Base-by-base conservation (phyloP, 305 asterid genomes). In the Solanum hybrid region DNA sequence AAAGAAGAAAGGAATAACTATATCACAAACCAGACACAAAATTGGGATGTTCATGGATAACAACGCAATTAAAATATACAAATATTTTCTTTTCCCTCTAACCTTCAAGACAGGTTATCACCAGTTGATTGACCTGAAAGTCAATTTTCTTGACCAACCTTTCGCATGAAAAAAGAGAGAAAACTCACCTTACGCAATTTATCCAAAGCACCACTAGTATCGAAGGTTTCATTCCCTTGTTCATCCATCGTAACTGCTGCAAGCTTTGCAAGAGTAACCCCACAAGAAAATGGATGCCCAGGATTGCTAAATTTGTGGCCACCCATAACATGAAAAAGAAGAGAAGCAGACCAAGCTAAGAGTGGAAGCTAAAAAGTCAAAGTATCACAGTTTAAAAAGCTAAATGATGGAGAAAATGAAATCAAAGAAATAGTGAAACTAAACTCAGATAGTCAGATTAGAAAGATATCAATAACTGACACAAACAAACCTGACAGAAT, bases 211-310 rank as follows among this genome's bases (percentile, higher is more conserved):
- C 99, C 99, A 91, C 99, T 97, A 51, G 99, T 96, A 93, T 97
- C 99, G 11, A 97, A 97, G 78, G 99, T 97, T 92, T 97, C 99
- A 94, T 97, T 97, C 83, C 99, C 99, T 90, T 96, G 96, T 94
- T 97, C 99, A 93, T 97, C 99, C 97, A 93, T 95, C 15, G 99
- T 97, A 80, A 97, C 98, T 89, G 99, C 99, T 90, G 99, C 99
- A 89, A 97, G 99, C 94, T 97, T 97, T 75, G 98, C 98, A 45
- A 97, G 97, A 91, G 99, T 97, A 92, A 97, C 89, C 79, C 99
- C 99, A 91, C 98, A 96, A 91, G 96, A 95, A 94, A 97, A 97
- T 34, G 99, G 99, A 91, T 94, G 96, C 33, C 98, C 99, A 20
- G 94, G 98, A 93, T 97, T 97, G 98, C 99, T 89, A 79, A 85